phyloP scores from a whole-genome alignment of 805 yeast species.

The Osmozyma mogii region DNA sequence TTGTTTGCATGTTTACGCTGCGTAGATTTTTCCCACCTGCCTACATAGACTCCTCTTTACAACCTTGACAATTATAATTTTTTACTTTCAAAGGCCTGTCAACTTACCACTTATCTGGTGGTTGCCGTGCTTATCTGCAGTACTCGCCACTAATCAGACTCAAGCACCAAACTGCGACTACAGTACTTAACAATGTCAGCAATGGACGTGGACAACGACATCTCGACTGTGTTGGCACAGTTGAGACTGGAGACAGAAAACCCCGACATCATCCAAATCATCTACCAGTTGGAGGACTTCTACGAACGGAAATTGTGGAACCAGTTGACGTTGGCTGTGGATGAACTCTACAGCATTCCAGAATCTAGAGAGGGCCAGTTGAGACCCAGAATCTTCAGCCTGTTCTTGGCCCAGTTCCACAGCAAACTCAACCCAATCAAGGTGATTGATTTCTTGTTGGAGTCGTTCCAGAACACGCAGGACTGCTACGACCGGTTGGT shows the following conservation, averaged over 20 bases:
- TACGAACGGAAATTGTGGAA: conserved; percentile 93
- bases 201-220: conserved; percentile 35
- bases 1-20: too few relatives aligned
- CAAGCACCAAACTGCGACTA: too few relatives aligned
- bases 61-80: too few relatives aligned
- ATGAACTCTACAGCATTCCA: conserved; percentile 50
- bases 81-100: too few relatives aligned
- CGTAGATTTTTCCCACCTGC: too few relatives aligned
- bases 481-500: conserved; percentile 30
- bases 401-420: conserved; percentile 60
- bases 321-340: conserved; percentile 70
- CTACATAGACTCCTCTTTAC: too few relatives aligned
- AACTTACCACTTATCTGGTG: too few relatives aligned
- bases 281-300: conserved; percentile 70
- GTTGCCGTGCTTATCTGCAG: too few relatives aligned
- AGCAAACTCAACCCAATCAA: conserved; percentile 72
- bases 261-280: conserved; percentile 49
- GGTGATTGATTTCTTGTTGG: conserved; percentile 65
- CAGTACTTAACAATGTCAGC: conserved; percentile 16
- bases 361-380: conserved; percentile 37
- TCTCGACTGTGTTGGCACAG: conserved; percentile 43
- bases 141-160: too few relatives aligned
- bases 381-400: conserved; percentile 60
- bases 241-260: conserved; percentile 58
- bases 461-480: conserved; percentile 28